A percentile compares a stretch with the other conserved stretches of the same genome.
phyloP scores from a whole-genome alignment of 192 early-diverging fungal species.

The Gamsiella multidivaricata region DNA sequence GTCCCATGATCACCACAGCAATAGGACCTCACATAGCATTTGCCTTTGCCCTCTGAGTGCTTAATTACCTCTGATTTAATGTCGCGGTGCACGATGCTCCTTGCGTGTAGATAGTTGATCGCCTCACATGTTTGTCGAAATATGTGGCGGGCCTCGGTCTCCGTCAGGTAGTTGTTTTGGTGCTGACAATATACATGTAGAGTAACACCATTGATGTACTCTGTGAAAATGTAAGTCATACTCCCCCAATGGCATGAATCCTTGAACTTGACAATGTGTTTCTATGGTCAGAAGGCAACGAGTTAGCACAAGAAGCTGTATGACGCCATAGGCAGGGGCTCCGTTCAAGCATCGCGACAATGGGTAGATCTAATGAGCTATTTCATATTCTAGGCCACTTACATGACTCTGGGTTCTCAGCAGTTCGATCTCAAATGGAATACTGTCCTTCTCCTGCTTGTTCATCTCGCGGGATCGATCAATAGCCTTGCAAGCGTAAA shows the following conservation, averaged over 20 bases:
- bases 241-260: not conserved
- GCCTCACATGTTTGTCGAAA: constrained; percentile 36
- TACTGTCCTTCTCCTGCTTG: not conserved
- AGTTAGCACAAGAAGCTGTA: too few species aligned
- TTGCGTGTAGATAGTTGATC: constrained; percentile 22
- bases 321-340: too few species aligned
- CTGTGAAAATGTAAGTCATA: constrained; percentile 34
- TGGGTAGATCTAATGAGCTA: too few species aligned
- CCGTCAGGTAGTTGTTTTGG: not conserved
- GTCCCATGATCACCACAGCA: not conserved
- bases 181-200: not conserved
- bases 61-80: constrained; percentile 55
- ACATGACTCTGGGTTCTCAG: constrained; percentile 21
- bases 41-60: too few species aligned
- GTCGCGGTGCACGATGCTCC: constrained; percentile 33
- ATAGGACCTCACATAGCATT: too few species aligned
- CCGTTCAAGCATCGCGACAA: too few species aligned
- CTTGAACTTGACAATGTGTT: constrained; percentile 25
- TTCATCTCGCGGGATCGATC: not conserved
- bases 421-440: constrained; percentile 19
- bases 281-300: not conserved
- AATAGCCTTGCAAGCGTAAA: constrained; percentile 35
- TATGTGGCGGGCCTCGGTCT: constrained; percentile 13
- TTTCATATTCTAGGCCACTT: constrained; percentile 6
- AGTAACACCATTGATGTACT: constrained; percentile 17